Evolutionary conservation across 139 green algal species (phyloP), one percentile per base, ranked within the genome.

Genomic region (Chloropicon primus): DNA sequence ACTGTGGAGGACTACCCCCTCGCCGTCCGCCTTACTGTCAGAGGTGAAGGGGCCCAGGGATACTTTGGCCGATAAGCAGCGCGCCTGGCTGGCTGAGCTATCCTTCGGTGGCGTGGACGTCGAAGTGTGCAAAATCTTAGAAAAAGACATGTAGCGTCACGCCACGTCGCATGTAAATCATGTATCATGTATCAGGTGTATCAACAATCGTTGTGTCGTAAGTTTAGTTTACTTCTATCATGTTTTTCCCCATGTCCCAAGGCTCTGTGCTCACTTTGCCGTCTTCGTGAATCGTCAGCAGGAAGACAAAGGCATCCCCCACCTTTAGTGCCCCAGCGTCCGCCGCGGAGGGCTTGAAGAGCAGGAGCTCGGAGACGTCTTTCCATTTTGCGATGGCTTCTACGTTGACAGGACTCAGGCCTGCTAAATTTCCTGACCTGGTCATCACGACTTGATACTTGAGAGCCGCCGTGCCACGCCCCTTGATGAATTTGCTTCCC

Each of bases 31-130:
- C 85, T 76, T 85, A 25, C 77, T 90, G 72, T 75, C 79, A 22
- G 88, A 92, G 72, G 89, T 88, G 1, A 88, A 95, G 84, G 90
- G 92, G 2, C 92, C 90, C 0, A 78, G 88, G 0, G 92, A 97
- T 81, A 79, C 84, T 5, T 85, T 97, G 77, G 92, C 85, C 2
- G 83, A 93, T 71, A 82, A 92, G 76, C 92, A 97, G 82, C 82
- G 88, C 1, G 86, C 87, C 3, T 97, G 92, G 92, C 78, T 92
- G 25, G 41, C 74, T 10, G 87, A 86, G 0, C 83, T 97, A 74
- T 73, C 76, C 5, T 80, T 71, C 1, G 85, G 82, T 0, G 87
- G 81, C 2, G 27, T 96, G 53, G 53, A 82, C 1, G 28, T 22
- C 22, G 73, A 80, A 5, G 53, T 80, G 29, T 62, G 41, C 41